Percentiles rank a stretch among this genome's conserved stretches.
Conservation (phyloP, 805 yeast species). For the Yamadazyma nakazawae region DNA sequence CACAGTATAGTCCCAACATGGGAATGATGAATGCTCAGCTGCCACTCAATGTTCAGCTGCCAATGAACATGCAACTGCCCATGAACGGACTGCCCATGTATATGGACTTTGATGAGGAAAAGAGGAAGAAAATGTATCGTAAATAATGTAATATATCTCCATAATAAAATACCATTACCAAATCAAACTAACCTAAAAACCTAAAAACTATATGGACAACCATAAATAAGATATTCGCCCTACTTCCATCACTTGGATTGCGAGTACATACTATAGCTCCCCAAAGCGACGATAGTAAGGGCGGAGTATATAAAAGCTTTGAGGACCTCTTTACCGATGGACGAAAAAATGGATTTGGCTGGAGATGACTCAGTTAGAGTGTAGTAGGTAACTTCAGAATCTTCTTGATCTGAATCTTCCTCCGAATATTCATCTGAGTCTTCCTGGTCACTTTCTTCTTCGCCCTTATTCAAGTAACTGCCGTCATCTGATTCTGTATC, state of each 20-base stretch:
- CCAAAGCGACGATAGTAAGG: conserved; percentile 33
- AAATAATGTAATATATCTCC: background rate
- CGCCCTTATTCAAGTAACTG: background rate
- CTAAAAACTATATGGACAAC: background rate
- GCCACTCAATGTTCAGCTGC: conserved; percentile 10
- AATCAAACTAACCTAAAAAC: background rate
- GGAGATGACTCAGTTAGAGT: background rate
- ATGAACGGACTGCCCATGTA: conserved; percentile 6
- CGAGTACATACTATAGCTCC: conserved; percentile 29
- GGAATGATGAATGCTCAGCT: conserved; percentile 1
- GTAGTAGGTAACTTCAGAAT: background rate
- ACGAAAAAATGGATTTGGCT: background rate
- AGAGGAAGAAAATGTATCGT: conserved; percentile 6
- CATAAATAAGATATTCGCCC: background rate
- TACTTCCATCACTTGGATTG: background rate
- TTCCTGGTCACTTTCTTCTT: background rate
- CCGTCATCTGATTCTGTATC: background rate
- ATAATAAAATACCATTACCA: background rate
- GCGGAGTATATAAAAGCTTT: conserved; percentile 31
- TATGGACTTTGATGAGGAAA: conserved; percentile 8
- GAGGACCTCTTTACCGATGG: conserved; percentile 24
- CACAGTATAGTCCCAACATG: conserved; percentile 7
- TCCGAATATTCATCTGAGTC: conserved; percentile 2
- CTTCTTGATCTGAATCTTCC: background rate
- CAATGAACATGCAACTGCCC: conserved; percentile 14